These are phyloP conservation scores for Pseudocercospora pini-densiflorae DNA, from an alignment of 2,329 filamentous ascomycete genomes.

Conservation along the genomic window DNA sequence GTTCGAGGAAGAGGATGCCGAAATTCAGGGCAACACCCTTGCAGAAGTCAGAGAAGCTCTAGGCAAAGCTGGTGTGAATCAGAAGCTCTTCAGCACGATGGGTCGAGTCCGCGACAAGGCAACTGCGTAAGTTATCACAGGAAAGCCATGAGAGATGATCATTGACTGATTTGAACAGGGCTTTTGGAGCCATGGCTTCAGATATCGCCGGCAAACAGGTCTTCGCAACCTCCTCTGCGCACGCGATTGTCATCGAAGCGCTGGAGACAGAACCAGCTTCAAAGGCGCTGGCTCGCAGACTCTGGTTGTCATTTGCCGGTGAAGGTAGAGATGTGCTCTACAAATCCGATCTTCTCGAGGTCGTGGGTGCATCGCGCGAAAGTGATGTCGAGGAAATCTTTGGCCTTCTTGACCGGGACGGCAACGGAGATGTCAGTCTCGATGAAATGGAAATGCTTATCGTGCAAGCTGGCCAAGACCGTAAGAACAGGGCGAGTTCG, in stretches of 20 bases:
- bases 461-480: slow-evolving; percentile 35
- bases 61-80: slow-evolving; percentile 61
- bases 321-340: slow-evolving; percentile 35
- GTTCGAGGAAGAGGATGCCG: slow-evolving; percentile 78
- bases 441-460: slow-evolving; percentile 42
- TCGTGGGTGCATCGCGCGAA: slow-evolving; percentile 34
- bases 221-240: slow-evolving; percentile 57
- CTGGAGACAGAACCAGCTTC: slow-evolving; percentile 30
- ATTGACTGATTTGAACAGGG: slow-evolving; percentile 55
- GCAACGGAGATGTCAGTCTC: slow-evolving; percentile 42
- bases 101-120: slow-evolving; percentile 77
- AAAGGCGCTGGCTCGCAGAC: slow-evolving; percentile 39
- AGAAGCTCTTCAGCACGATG: slow-evolving; percentile 66
- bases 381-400: slow-evolving; percentile 40
- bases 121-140: slow-evolving; percentile 68
- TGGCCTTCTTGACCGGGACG: slow-evolving; percentile 38
- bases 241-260: slow-evolving; percentile 45
- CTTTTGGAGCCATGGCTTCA: slow-evolving; percentile 81
- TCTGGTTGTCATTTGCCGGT: slow-evolving; percentile 41
- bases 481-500: slow-evolving; percentile 37
- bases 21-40: slow-evolving; percentile 76
- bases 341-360: slow-evolving; percentile 34
- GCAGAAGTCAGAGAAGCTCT: slow-evolving; percentile 51
- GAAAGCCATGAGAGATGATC: too few species aligned
- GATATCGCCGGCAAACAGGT: slow-evolving; percentile 87